Evolutionary conservation across 768 basidiomycete genomes (phyloP).

Genomic region (Filobasidium wieringae): DNA sequence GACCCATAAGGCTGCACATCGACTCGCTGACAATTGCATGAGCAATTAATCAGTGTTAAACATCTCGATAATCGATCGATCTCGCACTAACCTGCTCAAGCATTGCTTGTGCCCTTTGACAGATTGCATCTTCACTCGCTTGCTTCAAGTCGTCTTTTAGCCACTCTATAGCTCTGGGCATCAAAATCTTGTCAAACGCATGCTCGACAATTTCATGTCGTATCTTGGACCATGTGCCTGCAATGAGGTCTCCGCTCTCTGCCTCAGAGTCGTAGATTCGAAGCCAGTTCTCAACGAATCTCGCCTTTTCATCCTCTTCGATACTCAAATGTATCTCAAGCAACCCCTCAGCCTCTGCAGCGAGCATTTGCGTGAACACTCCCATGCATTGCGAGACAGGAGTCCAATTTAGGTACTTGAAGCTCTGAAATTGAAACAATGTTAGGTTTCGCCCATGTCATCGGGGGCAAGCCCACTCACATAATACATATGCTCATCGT

Average conservation of each 20-base stretch:
- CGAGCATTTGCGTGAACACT: slow-evolving; percentile 77
- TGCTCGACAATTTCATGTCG: slow-evolving; percentile 66
- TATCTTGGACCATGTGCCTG: slow-evolving; percentile 81
- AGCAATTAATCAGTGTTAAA: slow-evolving; percentile 5
- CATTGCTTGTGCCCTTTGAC: slow-evolving; percentile 53
- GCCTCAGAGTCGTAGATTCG: slow-evolving; percentile 1
- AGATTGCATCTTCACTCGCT: slow-evolving; percentile 76
- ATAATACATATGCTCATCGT: slow-evolving; percentile 44
- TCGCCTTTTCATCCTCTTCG: slow-evolving; percentile 47
- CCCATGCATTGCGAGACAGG: slow-evolving; percentile 58
- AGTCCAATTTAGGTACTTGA: slow-evolving; percentile 85
- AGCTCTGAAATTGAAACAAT: slow-evolving; percentile 49
- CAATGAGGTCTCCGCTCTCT: slow-evolving; percentile 43
- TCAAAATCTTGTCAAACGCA: slow-evolving; percentile 64
- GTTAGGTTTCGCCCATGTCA: background rate
- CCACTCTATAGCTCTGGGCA: slow-evolving; percentile 80
- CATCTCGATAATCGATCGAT: background rate
- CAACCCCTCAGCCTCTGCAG: slow-evolving; percentile 78
- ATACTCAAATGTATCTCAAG: slow-evolving; percentile 63
- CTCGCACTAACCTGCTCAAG: slow-evolving; percentile 55
- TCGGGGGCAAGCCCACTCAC: slow-evolving; percentile 32
- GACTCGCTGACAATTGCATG: slow-evolving; percentile 49
- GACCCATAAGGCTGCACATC: slow-evolving; percentile 69
- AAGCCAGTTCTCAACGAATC: slow-evolving; percentile 42
- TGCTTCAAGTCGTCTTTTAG: slow-evolving; percentile 74